phyloP scores from a whole-genome alignment of 805 yeast species.

The Saccharomycopsis babjevae region DNA sequence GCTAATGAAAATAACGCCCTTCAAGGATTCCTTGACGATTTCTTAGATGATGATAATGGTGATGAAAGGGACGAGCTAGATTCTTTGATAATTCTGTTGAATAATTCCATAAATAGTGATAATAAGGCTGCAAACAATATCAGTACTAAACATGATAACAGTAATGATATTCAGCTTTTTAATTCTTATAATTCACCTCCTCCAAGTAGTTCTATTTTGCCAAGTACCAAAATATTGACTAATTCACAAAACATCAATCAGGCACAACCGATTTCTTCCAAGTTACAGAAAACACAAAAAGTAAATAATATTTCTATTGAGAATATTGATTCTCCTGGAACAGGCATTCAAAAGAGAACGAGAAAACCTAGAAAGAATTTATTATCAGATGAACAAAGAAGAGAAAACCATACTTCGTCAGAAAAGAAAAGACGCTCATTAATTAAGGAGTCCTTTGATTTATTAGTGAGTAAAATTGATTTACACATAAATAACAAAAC shows the following conservation, averaged over 20 bases:
- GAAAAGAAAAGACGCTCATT: slow-evolving; percentile 31
- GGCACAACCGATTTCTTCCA: not conserved
- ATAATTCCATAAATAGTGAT: not conserved
- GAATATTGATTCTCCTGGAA: not conserved
- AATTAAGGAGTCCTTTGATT: slow-evolving; percentile 30
- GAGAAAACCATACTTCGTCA: slow-evolving; percentile 28
- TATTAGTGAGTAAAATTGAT: slow-evolving; percentile 23
- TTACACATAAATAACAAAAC: slow-evolving; percentile 11
- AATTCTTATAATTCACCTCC: not conserved
- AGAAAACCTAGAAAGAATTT: slow-evolving; percentile 19
- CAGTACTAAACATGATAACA: not conserved
- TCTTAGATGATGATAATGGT: slow-evolving; percentile 11
- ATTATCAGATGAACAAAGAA: slow-evolving; percentile 27
- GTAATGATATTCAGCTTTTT: not conserved
- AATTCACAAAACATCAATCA: no score
- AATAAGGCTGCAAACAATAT: not conserved
- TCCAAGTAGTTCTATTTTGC: not conserved
- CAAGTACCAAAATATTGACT: not conserved
- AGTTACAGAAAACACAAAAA: not conserved
- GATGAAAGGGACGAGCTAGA: slow-evolving; percentile 8
- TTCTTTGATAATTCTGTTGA: slow-evolving; percentile 2
- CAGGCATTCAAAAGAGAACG: not conserved
- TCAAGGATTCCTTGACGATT: slow-evolving; percentile 17
- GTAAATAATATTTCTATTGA: not conserved
- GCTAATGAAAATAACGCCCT: slow-evolving; percentile 16